Base-by-base conservation (phyloP, 768 basidiomycete species). In the Calocera cornea region DNA sequence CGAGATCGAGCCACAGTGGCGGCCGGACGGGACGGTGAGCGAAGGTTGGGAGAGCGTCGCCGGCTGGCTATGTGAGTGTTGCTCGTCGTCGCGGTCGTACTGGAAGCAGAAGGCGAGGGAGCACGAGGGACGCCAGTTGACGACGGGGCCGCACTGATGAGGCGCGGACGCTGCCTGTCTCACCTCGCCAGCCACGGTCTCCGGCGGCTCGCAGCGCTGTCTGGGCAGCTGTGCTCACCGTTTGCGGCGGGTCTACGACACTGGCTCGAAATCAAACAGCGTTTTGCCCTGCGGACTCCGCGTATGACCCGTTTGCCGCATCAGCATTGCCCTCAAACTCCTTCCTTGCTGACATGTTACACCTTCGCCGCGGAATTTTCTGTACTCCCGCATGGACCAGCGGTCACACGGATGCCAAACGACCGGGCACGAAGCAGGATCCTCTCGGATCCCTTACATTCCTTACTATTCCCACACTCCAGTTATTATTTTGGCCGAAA, bases 141-240 rank as follows among this genome's bases (percentile, higher is more conserved):
- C 64, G 64, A 65, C 64, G 64, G 36, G 50, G 66, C 17, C 33
- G 50, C 66, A 64, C 27, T 17, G n/a, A n/a, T n/a, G n/a, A n/a
- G n/a, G 50, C 66, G 66, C 54, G 47, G 66, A 34, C 11, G 49
- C 63, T 31, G 66, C 44, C 54, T 60, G 54, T 60, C 54, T 60
- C 54, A 60, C 54, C 31, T 29, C 14, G 54, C 54, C 54, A 14
- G 54, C 54, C 54, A 60, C 54, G 54, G 19, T 31, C 2, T 5
- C 2, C 7, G 27, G 19, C 54, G 44, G 7, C 19, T 47, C 8
- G 3, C 19, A 47, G 44, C 24, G 24, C 19, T 19, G 44, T 47
- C 7, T 60, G 14, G 27, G 10, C 54, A 27, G 54, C 54, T 60
- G 7, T 60, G 54, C 31, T 33, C 31, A 27, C 54, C 31, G 54